These are phyloP conservation scores for Nectriaceae sp. DNA, from an alignment of 2,329 filamentous ascomycete genomes.

Conservation along the genomic window DNA sequence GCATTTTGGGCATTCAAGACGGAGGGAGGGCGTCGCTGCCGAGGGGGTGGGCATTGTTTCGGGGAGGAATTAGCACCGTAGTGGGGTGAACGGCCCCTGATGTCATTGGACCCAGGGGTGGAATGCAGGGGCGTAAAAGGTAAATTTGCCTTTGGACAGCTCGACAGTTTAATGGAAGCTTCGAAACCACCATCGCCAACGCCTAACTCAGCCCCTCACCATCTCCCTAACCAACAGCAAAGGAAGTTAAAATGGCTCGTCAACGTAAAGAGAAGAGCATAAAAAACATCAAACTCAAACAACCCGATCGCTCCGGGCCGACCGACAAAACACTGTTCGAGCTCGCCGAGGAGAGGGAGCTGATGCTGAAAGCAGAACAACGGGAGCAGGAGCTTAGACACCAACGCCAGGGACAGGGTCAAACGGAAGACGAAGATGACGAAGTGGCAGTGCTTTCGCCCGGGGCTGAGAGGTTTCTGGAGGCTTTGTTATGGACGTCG, in stretches of 20 bases:
- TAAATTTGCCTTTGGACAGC: neutral
- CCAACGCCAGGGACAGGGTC: constrained; percentile 13
- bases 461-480: constrained; percentile 52
- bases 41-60: no score
- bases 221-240: constrained; percentile 1
- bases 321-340: constrained; percentile 71
- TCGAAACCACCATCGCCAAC: constrained; percentile 1
- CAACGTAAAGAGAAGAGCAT: constrained; percentile 52
- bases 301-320: constrained; percentile 68
- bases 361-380: constrained; percentile 53
- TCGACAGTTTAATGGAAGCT: no score
- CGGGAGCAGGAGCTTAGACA: constrained; percentile 36
- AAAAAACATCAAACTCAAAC: constrained; percentile 60
- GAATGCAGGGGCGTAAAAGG: neutral
- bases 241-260: constrained; percentile 44
- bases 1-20: no score
- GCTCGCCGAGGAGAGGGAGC: constrained; percentile 65
- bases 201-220: constrained; percentile 7
- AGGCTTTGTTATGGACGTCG: constrained; percentile 59
- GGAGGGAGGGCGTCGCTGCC: no score
- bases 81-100: neutral
- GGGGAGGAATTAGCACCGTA: no score
- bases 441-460: constrained; percentile 43
- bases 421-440: constrained; percentile 26
- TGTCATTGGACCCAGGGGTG: neutral